Evolutionary conservation across 2,329 filamentous ascomycete species (phyloP), one percentile per base, ranked within the genome.

Genomic region (Elsinoe necatrix): DNA sequence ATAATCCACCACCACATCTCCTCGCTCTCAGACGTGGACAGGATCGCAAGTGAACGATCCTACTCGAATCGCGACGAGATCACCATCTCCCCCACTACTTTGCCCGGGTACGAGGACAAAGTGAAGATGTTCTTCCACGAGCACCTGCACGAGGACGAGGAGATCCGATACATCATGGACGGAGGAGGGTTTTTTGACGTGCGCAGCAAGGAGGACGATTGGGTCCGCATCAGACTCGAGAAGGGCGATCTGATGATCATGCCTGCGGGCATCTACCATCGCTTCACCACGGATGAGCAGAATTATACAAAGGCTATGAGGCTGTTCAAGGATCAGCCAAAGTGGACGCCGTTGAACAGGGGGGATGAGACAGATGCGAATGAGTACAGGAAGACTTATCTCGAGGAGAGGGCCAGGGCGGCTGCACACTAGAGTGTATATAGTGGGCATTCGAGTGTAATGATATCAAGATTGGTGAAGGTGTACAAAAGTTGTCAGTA

Each of bases 31-130:
- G 77, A 77, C 23, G 90, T 97, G 39, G 80, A 97, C 70, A 70
- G 74, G 42, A 80, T 98, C 43, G 92, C 93, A 2, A 64, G 72
- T 2, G 76, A 86, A 62, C 86, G 92, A 59, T 80, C 81, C 64
- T 97, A 98, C 80, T 91, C 87, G 76, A 96, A 97, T 77, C 87
- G 92, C 57, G 93, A 98, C 75, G 85, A 95, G 73, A 87, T 97
- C 70, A 87, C 82, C 59, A 88, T 98, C 20, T 95, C 89, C 6
- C 92, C 91, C 0, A 77, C 84, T 61, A 86, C 83, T 61, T 89
- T 97, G 85, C 86, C 82, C 37, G 74, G 83, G 43, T 98, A 97
- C 75, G 92, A 98, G 73, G 82, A 87, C 61, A 97, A 97, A 73
- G 89, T 98, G 61, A 91, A 89, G 75, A 82, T 74, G 63, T 98